Evolutionary conservation across 108 stramenopile species (phyloP), one percentile per base, ranked within the genome.

Genomic region (Pseudonitzschia delicatissima): DNA sequence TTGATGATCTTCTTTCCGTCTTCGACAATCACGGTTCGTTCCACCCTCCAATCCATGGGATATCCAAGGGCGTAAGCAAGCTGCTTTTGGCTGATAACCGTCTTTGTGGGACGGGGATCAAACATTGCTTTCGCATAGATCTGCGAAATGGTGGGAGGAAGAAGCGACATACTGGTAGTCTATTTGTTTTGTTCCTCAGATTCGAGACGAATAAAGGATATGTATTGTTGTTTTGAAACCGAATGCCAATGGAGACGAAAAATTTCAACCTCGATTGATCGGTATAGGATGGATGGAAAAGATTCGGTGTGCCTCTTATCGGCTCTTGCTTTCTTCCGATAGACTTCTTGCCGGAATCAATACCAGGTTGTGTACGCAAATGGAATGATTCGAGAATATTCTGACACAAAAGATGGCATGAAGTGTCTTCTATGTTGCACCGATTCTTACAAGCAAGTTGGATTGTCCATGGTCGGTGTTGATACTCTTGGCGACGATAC

Each of bases 1-100:
- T 48, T 64, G 69, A 83, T 83, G 67, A 68, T 15, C 40, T 2
- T 40, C 58, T 53, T 55, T 4, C 29, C 62, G 33, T 55, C 50
- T n/a, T 66, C 66, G 15, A 29, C 28, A 44, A 65, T 71, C 12
- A 80, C 21, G 7, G 36, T 64, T 23, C 91, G 82, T 48, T 85
- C 82, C 25, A 92, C 91, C 57, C 85, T 61, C 92, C 92, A 93
- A 44, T 80, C 75, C 31, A 71, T 73, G 11, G 92, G 92, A 70
- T 93, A 93, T 29, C 92, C 92, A 69, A 93, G 69, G 39, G 92
- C 88, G 9, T 78, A 82, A 4, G 92, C 92, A 15, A 93, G 67
- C 42, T 78, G 74, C 51, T 66, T 60, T 37, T 77, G 67, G 15
- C 57, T 58, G 23, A 40, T 44, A 29, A 61, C 66, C 1, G 81